Evolutionary conservation across 1,284 basidiomycete genomes (phyloP), one percentile per base, ranked within the genome.

Genomic region (Coriolopsis trogii): DNA sequence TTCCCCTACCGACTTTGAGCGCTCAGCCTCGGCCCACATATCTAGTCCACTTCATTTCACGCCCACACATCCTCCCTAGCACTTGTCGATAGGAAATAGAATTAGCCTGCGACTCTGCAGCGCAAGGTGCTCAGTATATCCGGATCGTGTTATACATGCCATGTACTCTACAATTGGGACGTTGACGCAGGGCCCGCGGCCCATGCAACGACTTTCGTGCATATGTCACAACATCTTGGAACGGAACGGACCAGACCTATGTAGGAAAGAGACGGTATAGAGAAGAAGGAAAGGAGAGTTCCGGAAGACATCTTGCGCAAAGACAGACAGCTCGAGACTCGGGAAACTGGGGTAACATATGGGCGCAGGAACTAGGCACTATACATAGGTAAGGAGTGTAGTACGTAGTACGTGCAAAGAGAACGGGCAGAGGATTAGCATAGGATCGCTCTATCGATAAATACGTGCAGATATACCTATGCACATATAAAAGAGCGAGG

Each of bases 111-210:
- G 34, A n/a, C 46, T 42, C 58, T 43, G 46, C 45, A 20, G 53
- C 52, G 56, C 52, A 59, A n/a, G 53, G 58, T 55, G 57, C 56
- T 49, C 56, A n/a, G 48, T 58, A 58, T 52, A 44, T 44, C 41
- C 46, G 54, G 48, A 53, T 54, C 42, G 53, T 60, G 60, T 60
- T 62, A 60, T 62, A 63, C 62, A 63, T 55, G 51, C 47, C 49
- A 46, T 60, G 62, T 63, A 63, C 56, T 58, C 53, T 64, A 64
- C 60, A 62, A 28, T 39, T 15, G n/a, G n/a, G n/a, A n/a, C 9
- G 37, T 20, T 49, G 46, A 51, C 50, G 44, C 31, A 36, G 23
- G 26, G 23, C 25, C 42, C 10, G 30, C 25, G 28, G 36, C 36
- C 28, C 45, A 39, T 12, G 28, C 31, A 25, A 30, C 20, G 24